Evolutionary conservation across 371 early-diverging fungal genomes (phyloP), one percentile per base, ranked within the genome.

Genomic region (Chytridium lagenaria): DNA sequence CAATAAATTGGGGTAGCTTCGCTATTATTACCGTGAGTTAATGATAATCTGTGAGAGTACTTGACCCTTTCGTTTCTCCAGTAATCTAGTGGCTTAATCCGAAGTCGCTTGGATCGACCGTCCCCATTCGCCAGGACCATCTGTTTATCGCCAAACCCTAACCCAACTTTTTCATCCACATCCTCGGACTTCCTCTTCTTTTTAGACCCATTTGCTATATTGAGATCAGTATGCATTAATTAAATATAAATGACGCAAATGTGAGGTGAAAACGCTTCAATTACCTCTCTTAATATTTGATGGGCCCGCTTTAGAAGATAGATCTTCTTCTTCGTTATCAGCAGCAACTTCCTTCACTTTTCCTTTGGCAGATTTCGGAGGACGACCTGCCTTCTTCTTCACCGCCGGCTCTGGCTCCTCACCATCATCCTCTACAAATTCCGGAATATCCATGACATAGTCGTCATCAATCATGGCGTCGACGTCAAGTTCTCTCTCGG

Each of bases 51-150:
- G 5, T 33, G 15, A 33, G n/a, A 28, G 36, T 61, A 61, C 36
- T 61, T 61, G 12, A 61, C 37, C 61, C 61, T 61, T 34, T 61
- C 61, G 36, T 61, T 61, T 23, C 61, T 61, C 61, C 61, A 61
- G 34, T 61, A 61, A 7, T 61, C 61, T 16, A 61, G 36, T 10
- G 61, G 61, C 61, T 3, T 3, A 26, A 61, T 31, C 23, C 61
- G 3, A 34, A 36, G 3, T 23, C 61, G 16, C 61, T 36, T 61
- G 3, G 34, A 16, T 37, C 61, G 3, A 3, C 36, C 61, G 12
- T 34, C 26, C 7, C 12, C 61, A 37, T 61, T 34, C 36, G 26
- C 55, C 12, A 52, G 5, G 26, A 26, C 55, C 55, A 52, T 10
- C 55, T 52, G 55, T 23, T 15, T 52, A 5, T 52, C 26, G 44